Conservation (phyloP, 2,329 filamentous ascomycete genomes). For the Aureobasidium leucospermi region DNA sequence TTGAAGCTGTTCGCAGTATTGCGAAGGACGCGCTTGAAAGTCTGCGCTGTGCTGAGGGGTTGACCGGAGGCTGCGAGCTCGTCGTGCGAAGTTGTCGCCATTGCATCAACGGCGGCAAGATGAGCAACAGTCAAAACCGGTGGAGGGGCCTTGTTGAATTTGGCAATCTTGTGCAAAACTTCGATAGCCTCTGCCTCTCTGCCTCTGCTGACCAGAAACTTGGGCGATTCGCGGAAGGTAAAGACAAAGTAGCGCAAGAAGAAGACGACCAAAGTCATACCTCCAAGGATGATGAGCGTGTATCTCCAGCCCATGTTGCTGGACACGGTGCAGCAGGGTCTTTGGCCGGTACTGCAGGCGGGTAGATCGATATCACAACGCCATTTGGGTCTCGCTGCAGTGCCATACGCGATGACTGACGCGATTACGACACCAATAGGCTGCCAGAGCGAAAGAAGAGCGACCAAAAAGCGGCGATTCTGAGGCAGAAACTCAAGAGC, state of each 20-base stretch:
- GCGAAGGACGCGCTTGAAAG: not conserved
- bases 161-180: slow-evolving; percentile 37
- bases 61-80: not conserved
- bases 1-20: slow-evolving; percentile 9
- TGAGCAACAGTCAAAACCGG: slow-evolving; percentile 6
- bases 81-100: not conserved
- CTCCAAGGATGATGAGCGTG: slow-evolving; percentile 32
- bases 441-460: slow-evolving; percentile 48
- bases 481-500: slow-evolving; percentile 50
- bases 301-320: slow-evolving; percentile 42
- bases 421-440: slow-evolving; percentile 48
- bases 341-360: slow-evolving; percentile 35
- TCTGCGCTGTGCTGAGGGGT: not conserved
- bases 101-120: not conserved
- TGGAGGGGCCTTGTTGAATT: slow-evolving; percentile 29
- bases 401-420: slow-evolving; percentile 44
- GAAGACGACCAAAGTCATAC: slow-evolving; percentile 38
- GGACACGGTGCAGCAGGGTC: slow-evolving; percentile 30
- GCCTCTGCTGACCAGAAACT: slow-evolving; percentile 49
- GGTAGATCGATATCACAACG: slow-evolving; percentile 28
- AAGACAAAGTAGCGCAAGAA: slow-evolving; percentile 49
- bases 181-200: slow-evolving; percentile 45
- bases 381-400: slow-evolving; percentile 2
- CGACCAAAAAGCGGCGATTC: slow-evolving; percentile 46
- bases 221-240: slow-evolving; percentile 52